Conservation (phyloP, 352 stramenopile species). For the Phytopythium litorale region DNA sequence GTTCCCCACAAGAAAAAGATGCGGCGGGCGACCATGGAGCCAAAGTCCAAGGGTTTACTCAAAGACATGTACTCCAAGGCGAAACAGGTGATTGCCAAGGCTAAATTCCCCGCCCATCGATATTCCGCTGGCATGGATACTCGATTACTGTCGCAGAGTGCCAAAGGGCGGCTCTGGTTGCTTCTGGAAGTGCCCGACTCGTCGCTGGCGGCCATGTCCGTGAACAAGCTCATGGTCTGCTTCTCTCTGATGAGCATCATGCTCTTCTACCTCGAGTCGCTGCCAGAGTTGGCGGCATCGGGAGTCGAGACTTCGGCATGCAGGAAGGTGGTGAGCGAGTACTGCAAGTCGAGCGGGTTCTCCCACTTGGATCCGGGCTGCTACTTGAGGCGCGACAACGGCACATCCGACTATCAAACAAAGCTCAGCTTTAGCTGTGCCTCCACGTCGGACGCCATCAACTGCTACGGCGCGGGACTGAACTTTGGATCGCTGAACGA, state of each 20-base stretch:
- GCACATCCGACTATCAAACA: constrained; percentile 22
- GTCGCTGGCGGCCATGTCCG: constrained; percentile 28
- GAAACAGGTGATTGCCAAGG: constrained; percentile 24
- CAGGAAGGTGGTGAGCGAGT: constrained; percentile 41
- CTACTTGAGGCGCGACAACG: constrained; percentile 31
- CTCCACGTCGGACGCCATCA: not conserved
- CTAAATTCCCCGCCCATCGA: constrained; percentile 19
- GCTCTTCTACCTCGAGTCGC: constrained; percentile 66
- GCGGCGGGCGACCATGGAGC: not conserved
- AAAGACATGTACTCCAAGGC: constrained; percentile 45
- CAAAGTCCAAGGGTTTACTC: constrained; percentile 24
- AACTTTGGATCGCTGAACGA: constrained; percentile 50
- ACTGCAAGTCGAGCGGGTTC: constrained; percentile 33
- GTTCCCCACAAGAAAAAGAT: constrained; percentile 45
- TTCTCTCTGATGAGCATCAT: constrained; percentile 60
- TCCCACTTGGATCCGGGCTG: constrained; percentile 35
- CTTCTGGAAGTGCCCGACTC: constrained; percentile 61
- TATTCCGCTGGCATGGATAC: constrained; percentile 14
- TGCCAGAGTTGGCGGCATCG: constrained; percentile 52
- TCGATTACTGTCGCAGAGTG: constrained; percentile 16
- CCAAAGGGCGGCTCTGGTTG: constrained; percentile 49
- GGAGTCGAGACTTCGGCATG: constrained; percentile 43
- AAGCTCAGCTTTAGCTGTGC: constrained; percentile 46
- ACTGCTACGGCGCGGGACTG: constrained; percentile 45
- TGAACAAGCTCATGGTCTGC: constrained; percentile 59